Conservation (phyloP, 495 filamentous ascomycete species). For the Podospora comata region DNA sequence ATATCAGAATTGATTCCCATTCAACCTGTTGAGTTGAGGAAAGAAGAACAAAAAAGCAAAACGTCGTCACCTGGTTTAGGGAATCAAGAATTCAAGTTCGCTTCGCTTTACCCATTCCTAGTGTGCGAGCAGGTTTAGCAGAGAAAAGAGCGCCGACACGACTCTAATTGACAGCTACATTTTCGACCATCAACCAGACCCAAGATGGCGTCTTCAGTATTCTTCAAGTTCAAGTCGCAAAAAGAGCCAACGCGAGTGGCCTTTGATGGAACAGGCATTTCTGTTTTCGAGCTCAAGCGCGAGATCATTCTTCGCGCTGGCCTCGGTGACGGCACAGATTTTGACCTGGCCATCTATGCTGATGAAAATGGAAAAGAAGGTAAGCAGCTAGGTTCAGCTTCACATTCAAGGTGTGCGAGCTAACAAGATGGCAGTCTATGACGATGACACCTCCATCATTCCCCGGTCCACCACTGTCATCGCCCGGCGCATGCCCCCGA, state of each 20-base stretch:
- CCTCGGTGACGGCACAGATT: slow-evolving; percentile 92
- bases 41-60: slow-evolving; percentile 24
- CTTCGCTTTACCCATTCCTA: slow-evolving; percentile 37
- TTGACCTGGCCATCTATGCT: slow-evolving; percentile 89
- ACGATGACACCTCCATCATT: slow-evolving; percentile 94
- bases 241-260: slow-evolving; percentile 91
- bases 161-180: slow-evolving; percentile 20
- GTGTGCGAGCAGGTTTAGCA: slow-evolving; percentile 28
- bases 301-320: slow-evolving; percentile 94
- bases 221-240: slow-evolving; percentile 99
- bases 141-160: slow-evolving; percentile 26
- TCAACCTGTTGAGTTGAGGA: slow-evolving; percentile 43
- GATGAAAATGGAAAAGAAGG: slow-evolving; percentile 84
- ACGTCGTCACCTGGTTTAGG: slow-evolving; percentile 13
- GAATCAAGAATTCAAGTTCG: slow-evolving; percentile 28
- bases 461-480: slow-evolving; percentile 91
- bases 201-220: slow-evolving; percentile 95
- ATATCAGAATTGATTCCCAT: slow-evolving; percentile 60
- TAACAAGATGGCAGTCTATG: slow-evolving; percentile 65
- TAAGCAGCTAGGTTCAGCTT: slow-evolving; percentile 44
- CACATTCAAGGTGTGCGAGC: not conserved
- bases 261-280: slow-evolving; percentile 97
- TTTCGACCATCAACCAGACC: slow-evolving; percentile 10
- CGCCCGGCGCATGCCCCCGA: slow-evolving; percentile 80
- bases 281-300: slow-evolving; percentile 96